Evolutionary conservation across 208 protist species (phyloP).

Genomic region (Trichomonas vaginalis): DNA sequence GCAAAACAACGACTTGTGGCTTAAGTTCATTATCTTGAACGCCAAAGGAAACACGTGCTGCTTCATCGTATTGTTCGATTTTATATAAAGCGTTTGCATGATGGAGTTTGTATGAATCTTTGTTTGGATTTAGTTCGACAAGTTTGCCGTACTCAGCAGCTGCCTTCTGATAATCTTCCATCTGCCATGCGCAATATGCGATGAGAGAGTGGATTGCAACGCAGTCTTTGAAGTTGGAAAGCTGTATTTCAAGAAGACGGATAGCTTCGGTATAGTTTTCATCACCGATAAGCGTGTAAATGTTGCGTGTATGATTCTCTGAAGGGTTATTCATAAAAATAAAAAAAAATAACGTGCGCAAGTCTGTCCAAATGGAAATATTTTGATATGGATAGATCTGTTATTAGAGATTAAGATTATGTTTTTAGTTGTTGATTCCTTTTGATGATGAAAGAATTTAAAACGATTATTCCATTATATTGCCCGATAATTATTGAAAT

Average conservation of each 20-base stretch:
- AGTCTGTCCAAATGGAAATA: too few relatives aligned
- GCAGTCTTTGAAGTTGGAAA: neutral
- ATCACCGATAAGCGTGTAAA: neutral
- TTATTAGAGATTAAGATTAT: too few relatives aligned
- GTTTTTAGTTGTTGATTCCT: too few relatives aligned
- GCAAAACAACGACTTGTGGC: neutral
- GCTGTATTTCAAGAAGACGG: neutral
- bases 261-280: conserved; percentile 1
- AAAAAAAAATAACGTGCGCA: neutral
- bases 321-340: neutral
- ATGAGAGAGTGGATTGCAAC: neutral
- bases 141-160: conserved; percentile 17
- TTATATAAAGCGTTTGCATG: conserved; percentile 79
- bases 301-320: neutral
- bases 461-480: too few relatives aligned
- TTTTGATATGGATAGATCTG: too few relatives aligned
- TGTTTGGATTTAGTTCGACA: conserved; percentile 56
- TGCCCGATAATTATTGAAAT: too few relatives aligned
- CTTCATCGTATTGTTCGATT: conserved; percentile 57
- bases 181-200: neutral
- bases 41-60: neutral
- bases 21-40: neutral
- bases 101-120: conserved; percentile 79
- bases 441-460: too few relatives aligned
- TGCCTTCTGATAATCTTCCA: conserved; percentile 3